Conservation (phyloP, 1,284 basidiomycete genomes). For the Inonotus hispidus region DNA sequence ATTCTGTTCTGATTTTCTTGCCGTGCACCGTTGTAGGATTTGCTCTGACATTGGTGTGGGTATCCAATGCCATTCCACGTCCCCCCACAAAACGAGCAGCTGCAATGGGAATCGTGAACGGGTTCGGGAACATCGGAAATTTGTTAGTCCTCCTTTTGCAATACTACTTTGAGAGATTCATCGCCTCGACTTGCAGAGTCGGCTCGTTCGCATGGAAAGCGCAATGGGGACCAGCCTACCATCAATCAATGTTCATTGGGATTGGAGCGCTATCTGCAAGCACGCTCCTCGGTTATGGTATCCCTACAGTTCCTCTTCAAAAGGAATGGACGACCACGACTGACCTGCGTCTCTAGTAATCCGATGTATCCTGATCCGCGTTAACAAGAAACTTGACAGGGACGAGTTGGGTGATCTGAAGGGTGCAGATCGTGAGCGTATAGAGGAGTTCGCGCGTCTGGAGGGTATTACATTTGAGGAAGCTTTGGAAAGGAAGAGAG, state of each 20-base stretch:
- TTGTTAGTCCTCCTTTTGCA: conserved; percentile 22
- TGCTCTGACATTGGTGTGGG: conserved; percentile 58
- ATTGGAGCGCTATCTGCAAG: conserved; percentile 28
- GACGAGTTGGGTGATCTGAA: conserved; percentile 32
- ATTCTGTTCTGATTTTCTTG: background rate
- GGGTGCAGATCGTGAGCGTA: conserved; percentile 29
- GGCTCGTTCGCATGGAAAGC: conserved; percentile 37
- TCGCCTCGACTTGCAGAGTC: conserved; percentile 24
- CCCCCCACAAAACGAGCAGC: conserved; percentile 56
- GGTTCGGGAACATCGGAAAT: conserved; percentile 37
- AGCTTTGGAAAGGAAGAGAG: conserved; percentile 32
- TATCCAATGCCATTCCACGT: conserved; percentile 55
- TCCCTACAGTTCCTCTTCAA: no score
- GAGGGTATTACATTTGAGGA: conserved; percentile 36
- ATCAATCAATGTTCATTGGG: conserved; percentile 35
- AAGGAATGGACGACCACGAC: no score
- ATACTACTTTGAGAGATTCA: background rate
- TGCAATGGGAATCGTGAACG: conserved; percentile 40
- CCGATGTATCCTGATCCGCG: conserved; percentile 30
- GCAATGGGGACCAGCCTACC: conserved; percentile 35
- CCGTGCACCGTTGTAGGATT: conserved; percentile 25
- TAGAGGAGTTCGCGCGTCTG: conserved; percentile 34
- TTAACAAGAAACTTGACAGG: conserved; percentile 33
- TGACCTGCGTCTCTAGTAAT: conserved; percentile 28
- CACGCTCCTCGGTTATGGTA: conserved; percentile 25